phyloP scores from a whole-genome alignment of 106 monocot genomes.

The Dendrobium chrysotoxum region DNA sequence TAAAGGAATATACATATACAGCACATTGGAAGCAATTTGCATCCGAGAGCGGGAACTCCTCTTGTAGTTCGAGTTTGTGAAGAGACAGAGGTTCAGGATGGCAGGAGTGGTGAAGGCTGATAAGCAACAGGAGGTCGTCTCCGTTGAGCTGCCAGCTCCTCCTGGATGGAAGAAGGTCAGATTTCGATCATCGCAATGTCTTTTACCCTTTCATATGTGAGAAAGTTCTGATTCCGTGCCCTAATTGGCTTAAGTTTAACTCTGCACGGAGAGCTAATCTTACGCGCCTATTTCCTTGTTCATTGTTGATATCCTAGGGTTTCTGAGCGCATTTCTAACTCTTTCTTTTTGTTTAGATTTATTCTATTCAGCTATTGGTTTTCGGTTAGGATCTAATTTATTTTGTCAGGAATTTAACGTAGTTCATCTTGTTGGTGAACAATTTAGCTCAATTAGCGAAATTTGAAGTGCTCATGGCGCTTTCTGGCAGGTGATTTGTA shows the following conservation, averaged over 20 bases:
- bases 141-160: slow-evolving; percentile 1
- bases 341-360: background rate
- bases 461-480: no score
- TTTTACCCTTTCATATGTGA: background rate
- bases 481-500: no score
- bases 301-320: background rate
- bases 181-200: background rate
- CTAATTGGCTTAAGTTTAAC: background rate
- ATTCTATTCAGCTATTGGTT: background rate
- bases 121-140: slow-evolving; percentile 2
- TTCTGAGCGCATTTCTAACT: background rate
- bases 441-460: no score
- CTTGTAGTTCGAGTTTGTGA: background rate
- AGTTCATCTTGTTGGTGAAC: no score
- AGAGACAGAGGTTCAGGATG: background rate
- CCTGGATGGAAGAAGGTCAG: slow-evolving; percentile 1
- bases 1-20: background rate
- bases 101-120: background rate
- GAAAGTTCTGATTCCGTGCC: background rate
- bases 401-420: no score
- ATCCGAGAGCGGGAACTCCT: slow-evolving; percentile 1
- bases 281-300: background rate
- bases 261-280: background rate
- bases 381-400: no score
- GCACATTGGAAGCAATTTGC: background rate